Percentiles rank a stretch among this genome's conserved stretches.
Evolutionary conservation across 768 basidiomycete genomes (phyloP).

Genomic region (Termitomyces sp.): DNA sequence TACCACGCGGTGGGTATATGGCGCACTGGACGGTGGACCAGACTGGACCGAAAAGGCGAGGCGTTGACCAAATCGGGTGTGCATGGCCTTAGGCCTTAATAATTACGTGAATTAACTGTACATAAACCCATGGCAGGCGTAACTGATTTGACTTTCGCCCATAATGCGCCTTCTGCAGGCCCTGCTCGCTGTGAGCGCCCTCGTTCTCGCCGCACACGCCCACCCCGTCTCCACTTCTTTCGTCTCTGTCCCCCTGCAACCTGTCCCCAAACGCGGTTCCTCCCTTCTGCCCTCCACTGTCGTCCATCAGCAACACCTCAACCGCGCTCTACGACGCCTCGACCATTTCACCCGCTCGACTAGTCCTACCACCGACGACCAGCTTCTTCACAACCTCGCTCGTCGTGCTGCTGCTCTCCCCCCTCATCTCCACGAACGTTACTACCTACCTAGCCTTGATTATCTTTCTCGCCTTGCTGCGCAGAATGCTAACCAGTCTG

Average conservation of each 20-base stretch:
- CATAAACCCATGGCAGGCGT: not conserved
- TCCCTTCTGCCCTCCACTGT: slow-evolving; percentile 12
- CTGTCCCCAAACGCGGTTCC: slow-evolving; percentile 3
- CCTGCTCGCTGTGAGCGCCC: slow-evolving; percentile 4
- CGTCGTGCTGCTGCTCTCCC: slow-evolving; percentile 37
- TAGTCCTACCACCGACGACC: slow-evolving; percentile 26
- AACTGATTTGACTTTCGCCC: not conserved
- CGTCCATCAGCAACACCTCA: slow-evolving; percentile 58
- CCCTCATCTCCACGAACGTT: slow-evolving; percentile 22
- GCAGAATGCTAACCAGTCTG: not conserved
- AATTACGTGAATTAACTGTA: not conserved
- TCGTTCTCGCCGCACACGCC: slow-evolving; percentile 7
- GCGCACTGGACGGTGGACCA: not conserved
- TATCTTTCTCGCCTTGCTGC: slow-evolving; percentile 7
- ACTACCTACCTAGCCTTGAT: slow-evolving; percentile 6
- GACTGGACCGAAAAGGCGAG: not conserved
- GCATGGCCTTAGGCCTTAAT: no score
- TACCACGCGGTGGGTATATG: not conserved
- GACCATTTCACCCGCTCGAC: slow-evolving; percentile 54
- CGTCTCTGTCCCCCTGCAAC: slow-evolving; percentile 20
- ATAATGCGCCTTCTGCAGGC: slow-evolving; percentile 15
- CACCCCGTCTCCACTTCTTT: slow-evolving; percentile 11
- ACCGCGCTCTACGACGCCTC: slow-evolving; percentile 49
- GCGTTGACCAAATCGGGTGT: not conserved
- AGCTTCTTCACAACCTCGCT: slow-evolving; percentile 35